Conservation (phyloP, 208 protist species). For the Leishmania lainsoni region DNA sequence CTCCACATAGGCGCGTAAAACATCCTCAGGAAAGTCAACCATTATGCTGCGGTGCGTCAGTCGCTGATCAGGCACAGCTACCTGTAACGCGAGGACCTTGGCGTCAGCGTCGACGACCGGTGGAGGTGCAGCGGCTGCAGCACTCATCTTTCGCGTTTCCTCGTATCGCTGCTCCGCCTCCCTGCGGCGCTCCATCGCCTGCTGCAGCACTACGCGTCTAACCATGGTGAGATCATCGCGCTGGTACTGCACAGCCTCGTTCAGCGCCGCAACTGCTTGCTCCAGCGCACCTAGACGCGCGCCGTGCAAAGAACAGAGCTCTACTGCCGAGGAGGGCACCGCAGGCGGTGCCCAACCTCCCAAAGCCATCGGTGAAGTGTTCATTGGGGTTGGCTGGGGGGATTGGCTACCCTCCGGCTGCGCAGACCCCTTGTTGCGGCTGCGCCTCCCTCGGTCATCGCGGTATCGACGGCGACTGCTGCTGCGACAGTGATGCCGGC, state of each 20-base stretch:
- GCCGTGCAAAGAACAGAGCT: slow-evolving; percentile 24
- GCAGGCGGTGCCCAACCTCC: background rate
- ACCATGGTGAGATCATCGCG: slow-evolving; percentile 87
- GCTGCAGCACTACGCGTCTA: slow-evolving; percentile 83
- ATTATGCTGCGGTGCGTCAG: slow-evolving; percentile 66
- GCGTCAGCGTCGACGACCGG: background rate
- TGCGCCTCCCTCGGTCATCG: background rate
- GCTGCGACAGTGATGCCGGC: background rate
- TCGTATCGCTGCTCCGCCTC: slow-evolving; percentile 51
- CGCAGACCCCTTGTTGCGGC: background rate
- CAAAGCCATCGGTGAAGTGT: background rate
- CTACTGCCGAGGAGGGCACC: background rate
- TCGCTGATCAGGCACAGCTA: background rate
- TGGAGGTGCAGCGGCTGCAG: background rate
- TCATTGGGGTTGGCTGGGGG: slow-evolving; percentile 1
- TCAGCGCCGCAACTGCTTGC: slow-evolving; percentile 73
- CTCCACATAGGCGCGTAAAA: slow-evolving; percentile 75
- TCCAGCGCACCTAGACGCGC: slow-evolving; percentile 69
- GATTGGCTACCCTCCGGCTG: background rate
- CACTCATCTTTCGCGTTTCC: slow-evolving; percentile 23
- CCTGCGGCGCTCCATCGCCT: slow-evolving; percentile 59
- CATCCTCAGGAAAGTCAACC: slow-evolving; percentile 81
- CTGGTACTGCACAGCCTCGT: slow-evolving; percentile 78
- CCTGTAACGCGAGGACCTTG: background rate
- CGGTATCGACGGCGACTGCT: background rate